Conservation (phyloP, 1,139 yeast genomes). For the Scheffersomyces illinoinensis region DNA sequence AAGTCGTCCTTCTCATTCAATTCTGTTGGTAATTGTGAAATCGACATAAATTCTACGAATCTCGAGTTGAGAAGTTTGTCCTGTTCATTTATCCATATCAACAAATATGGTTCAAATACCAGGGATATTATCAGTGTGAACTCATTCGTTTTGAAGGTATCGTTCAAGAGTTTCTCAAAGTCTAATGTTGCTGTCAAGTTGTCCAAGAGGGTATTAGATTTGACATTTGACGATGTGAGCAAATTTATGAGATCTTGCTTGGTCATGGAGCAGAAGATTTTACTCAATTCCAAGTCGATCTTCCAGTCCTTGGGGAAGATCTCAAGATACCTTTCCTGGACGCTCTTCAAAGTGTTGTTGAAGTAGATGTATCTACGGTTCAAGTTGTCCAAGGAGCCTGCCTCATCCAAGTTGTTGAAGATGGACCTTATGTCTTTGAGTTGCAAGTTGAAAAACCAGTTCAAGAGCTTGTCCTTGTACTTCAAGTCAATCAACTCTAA, state of each 20-base stretch:
- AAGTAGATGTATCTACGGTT: conserved; percentile 80
- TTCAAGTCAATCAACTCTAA: conserved; percentile 66
- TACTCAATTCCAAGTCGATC: conserved; percentile 60
- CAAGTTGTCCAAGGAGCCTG: conserved; percentile 88
- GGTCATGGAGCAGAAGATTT: conserved; percentile 69
- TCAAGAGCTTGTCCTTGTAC: conserved; percentile 60
- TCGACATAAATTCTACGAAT: conserved; percentile 58
- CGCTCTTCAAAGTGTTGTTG: conserved; percentile 64
- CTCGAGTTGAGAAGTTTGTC: conserved; percentile 62
- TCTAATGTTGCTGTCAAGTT: conserved; percentile 48
- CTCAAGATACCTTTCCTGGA: conserved; percentile 50
- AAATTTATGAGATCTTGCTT: conserved; percentile 54
- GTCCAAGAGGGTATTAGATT: conserved; percentile 15
- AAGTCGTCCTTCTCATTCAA: conserved; percentile 29
- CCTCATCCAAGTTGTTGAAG: conserved; percentile 81
- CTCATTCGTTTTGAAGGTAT: conserved; percentile 46
- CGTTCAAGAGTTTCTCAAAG: conserved; percentile 73
- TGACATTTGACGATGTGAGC: conserved; percentile 9
- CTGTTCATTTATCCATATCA: conserved; percentile 87
- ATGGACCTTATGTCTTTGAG: conserved; percentile 74
- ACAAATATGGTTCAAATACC: conserved; percentile 82
- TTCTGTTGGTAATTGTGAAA: conserved; percentile 44
- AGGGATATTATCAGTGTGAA: conserved; percentile 60
- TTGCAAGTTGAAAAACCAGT: conserved; percentile 74
- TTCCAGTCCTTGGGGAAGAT: conserved; percentile 76